Base-by-base conservation (phyloP, 176 grass and related monocot genomes). In the Canna indica region DNA sequence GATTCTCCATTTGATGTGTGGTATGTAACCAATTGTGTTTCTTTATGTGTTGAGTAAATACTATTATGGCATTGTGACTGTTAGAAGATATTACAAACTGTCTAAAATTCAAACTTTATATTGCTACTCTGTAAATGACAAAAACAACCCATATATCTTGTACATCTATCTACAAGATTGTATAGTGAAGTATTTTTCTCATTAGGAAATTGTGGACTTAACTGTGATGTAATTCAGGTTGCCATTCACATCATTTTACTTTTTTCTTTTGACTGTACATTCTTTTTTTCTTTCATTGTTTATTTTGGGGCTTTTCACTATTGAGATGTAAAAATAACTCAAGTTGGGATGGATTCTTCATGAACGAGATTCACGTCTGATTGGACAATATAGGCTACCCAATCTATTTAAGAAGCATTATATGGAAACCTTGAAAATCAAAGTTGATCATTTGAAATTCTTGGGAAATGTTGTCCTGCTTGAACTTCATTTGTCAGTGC, bases 1-100 rank as follows among this genome's bases (percentile, higher is more conserved):
- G 86, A 96, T 12, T 89, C 83, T 75, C 86, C 88, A 29, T 91
- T 69, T 75, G 75, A 91, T 83, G 84, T 96, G 66, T 89, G 93
- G 93, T 96, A 85, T 84, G 90, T 39, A 62, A 75, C 42, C 59
- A 28, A 7, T 8, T 67, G n/a, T 54, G 36, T 32, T 18, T 63
- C 15, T 33, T 7, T 32, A 33, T 63, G 16, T 63, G 32, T 63
- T 63, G 5, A 33, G 14, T 34, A 34, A 13, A 35, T 67, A 27
- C 12, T 74, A 57, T 16, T 78, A 32, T 26, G 63, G 27, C 1
- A 31, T 44, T 17, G 26, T 65, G 50, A n/a, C 54, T 38, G 16
- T 15, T 52, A 16, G 18, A 57, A 31, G 20, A 69, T 70, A 38
- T 38, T 36, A 24, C 34, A 16, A 17, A 39, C 26, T 13, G 1